Evolutionary conservation across 306 rosid species (phyloP), one percentile per base, ranked within the genome.

Genomic region (Hippophae tibetana): DNA sequence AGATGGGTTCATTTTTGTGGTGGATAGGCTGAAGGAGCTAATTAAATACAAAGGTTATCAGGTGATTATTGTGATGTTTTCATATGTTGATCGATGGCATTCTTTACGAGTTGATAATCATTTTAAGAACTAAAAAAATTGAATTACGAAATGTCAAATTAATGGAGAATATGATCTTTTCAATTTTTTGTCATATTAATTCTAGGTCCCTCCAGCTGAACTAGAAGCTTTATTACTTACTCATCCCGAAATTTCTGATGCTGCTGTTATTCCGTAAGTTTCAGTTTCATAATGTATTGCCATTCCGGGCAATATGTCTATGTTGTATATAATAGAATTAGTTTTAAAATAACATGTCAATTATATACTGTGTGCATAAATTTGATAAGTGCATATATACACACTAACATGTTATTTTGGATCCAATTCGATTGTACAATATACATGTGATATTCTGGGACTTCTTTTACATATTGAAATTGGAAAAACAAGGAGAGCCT

Each of bases 1-100:
- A 12, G 96, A 87, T 65, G 96, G 98, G n/a, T 87, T 76, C 67
- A 67, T 90, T 65, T 90, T 90, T 59, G 74, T 90, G 40, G 96
- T 90, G 3, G 98, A 90, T 78, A 73, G 98, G 54, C 58, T 90
- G 69, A 90, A 90, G 67, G 98, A 90, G 82, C 92, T 90, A 10
- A 90, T 90, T 13, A 90, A 90, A 52, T 90, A 90, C 77, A 85
- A 87, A 75, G 98, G 96, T 41, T 87, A 83, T 81, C 98, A 90
- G 96, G 98, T 89, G 56, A 57, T 50, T 26, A 7, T 18, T 9
- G n/a, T 47, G 6, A 18, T 47, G 51, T 6, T 9, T 10, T 9
- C 5, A 45, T 46, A 8, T 25, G 41, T 6, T 44, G 23, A 5
- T 60, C 47, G 6, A 25, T 60, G 2, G 2, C 38, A 31, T 31